These are phyloP conservation scores for Olyra latifolia DNA, from an alignment of 176 grass and related monocot genomes.

Conservation along the genomic window DNA sequence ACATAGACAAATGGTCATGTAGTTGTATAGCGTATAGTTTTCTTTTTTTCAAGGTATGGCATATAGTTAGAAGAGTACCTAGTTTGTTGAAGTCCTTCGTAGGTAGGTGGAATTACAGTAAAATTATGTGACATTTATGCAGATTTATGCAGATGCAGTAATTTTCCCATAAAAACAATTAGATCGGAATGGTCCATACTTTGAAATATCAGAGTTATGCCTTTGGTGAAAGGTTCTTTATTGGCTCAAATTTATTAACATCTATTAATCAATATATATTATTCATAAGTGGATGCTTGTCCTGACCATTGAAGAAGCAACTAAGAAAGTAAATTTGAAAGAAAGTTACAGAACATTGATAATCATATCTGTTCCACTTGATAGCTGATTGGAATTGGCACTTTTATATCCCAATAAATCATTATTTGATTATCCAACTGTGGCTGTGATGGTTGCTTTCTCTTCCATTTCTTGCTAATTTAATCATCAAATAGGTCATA, in stretches of 20 bases:
- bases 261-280: neutral
- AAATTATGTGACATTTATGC: conserved; percentile 18
- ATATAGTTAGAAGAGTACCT: neutral
- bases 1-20: neutral
- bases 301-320: conserved; percentile 1
- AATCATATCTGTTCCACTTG: neutral
- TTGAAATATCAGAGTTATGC: neutral
- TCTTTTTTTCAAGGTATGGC: neutral
- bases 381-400: neutral
- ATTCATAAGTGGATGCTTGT: neutral
- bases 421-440: conserved; percentile 11
- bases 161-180: conserved; percentile 14
- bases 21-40: neutral
- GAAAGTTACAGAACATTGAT: neutral
- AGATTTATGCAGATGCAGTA: neutral
- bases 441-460: neutral
- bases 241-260: neutral
- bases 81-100: neutral
- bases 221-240: neutral
- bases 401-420: neutral
- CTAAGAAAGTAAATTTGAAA: neutral
- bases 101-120: neutral
- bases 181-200: neutral
- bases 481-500: conserved; percentile 22
- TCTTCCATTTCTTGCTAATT: neutral